These are phyloP conservation scores for Gliomastix tumulicola DNA, from an alignment of 2,329 filamentous ascomycete genomes.

Conservation along the genomic window DNA sequence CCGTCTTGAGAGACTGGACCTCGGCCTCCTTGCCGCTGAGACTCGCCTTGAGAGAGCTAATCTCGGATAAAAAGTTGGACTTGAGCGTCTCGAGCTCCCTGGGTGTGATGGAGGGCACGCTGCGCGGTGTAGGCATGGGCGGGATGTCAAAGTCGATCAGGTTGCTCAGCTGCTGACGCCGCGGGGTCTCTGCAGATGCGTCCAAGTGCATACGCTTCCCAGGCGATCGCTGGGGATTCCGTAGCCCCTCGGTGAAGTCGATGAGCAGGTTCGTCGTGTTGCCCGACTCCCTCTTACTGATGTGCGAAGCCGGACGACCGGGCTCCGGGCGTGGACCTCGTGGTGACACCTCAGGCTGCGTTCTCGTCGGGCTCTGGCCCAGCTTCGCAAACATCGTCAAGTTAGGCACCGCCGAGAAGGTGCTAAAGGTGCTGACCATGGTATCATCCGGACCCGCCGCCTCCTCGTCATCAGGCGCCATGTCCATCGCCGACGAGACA, in stretches of 20 bases:
- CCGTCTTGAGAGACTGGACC: constrained; percentile 77
- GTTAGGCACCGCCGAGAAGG: constrained; percentile 83
- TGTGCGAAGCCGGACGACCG: constrained; percentile 1
- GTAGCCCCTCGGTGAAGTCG: constrained; percentile 77
- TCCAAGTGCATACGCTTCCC: constrained; percentile 23
- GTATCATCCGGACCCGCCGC: constrained; percentile 59
- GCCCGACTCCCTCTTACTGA: constrained; percentile 33
- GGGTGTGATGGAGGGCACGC: constrained; percentile 82
- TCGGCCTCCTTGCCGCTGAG: constrained; percentile 91
- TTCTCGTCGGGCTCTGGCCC: constrained; percentile 56
- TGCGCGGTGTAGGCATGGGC: constrained; percentile 87
- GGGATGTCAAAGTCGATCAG: constrained; percentile 77
- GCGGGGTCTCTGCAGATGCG: constrained; percentile 34
- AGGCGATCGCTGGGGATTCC: constrained; percentile 43
- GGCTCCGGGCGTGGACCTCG: constrained; percentile 24
- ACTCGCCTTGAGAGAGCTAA: constrained; percentile 88
- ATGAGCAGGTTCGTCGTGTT: constrained; percentile 74
- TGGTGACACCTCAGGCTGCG: constrained; percentile 25
- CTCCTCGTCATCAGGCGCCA: constrained; percentile 16
- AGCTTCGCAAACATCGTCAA: constrained; percentile 77
- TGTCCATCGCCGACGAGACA: constrained; percentile 19
- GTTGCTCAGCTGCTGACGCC: constrained; percentile 51
- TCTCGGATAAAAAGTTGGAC: constrained; percentile 83
- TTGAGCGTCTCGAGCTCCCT: constrained; percentile 90
- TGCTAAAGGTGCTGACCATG: constrained; percentile 76